Evolutionary conservation across 2,329 filamentous ascomycete species (phyloP).

Genomic region (Pseudogymnoascus sp.): DNA sequence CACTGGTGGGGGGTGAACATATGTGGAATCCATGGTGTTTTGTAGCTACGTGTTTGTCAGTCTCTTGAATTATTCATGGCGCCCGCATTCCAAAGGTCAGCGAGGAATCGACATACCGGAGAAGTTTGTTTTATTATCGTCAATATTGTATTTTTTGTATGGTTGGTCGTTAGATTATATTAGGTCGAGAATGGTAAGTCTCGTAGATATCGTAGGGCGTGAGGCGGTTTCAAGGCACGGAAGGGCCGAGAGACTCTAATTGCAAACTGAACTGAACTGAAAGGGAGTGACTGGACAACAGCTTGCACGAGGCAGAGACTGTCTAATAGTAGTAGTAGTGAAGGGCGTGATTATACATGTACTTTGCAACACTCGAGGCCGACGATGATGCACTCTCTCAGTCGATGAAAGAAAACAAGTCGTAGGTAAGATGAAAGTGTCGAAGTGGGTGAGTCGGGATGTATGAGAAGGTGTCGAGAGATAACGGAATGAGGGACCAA

Average conservation of each 20-base stretch:
- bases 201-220: neutral
- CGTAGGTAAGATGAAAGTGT: conserved; percentile 23
- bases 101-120: conserved; percentile 14
- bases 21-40: conserved; percentile 27
- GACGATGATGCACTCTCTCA: neutral
- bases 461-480: conserved; percentile 25
- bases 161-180: neutral
- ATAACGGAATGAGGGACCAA: conserved; percentile 26
- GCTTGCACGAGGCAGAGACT: conserved; percentile 26
- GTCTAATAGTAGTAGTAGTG: conserved; percentile 25
- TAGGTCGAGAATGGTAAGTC: conserved; percentile 4
- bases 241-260: conserved; percentile 13
- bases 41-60: conserved; percentile 20
- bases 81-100: conserved; percentile 19
- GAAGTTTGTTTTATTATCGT: conserved; percentile 14
- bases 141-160: conserved; percentile 6
- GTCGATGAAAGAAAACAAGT: conserved; percentile 32
- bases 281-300: conserved; percentile 33
- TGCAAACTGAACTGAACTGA: conserved; percentile 9
- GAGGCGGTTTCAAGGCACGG: conserved; percentile 14
- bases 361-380: conserved; percentile 15
- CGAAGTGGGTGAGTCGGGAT: conserved; percentile 17
- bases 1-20: conserved; percentile 37
- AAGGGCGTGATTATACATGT: conserved; percentile 29
- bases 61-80: conserved; percentile 15